phyloP scores from a whole-genome alignment of 75 land plant genomes.

The Cupressus sempervirens region DNA sequence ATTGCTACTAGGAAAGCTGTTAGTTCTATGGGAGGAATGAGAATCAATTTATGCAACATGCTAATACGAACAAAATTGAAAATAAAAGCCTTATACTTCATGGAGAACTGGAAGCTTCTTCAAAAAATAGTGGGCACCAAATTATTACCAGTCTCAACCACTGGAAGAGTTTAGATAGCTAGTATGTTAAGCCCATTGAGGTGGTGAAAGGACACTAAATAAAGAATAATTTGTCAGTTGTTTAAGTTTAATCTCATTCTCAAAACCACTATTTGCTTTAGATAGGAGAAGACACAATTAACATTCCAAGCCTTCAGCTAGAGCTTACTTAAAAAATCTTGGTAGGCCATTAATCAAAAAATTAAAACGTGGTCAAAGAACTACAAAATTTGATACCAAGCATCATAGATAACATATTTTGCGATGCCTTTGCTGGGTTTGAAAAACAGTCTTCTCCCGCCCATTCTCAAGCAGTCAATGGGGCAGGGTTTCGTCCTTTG shows the following conservation, averaged over 20 bases:
- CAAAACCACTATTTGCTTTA: neutral
- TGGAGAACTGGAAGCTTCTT: neutral
- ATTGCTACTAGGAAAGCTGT: no score
- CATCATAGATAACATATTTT: no score
- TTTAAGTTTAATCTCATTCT: neutral
- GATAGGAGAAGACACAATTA: neutral
- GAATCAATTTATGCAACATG: no score
- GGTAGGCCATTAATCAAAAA: neutral
- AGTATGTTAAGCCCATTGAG: no score
- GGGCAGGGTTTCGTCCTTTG: no score
- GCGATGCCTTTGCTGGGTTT: no score
- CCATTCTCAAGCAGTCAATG: no score
- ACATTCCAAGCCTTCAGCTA: neutral
- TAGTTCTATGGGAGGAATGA: no score
- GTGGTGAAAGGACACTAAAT: no score
- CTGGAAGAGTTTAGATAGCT: neutral
- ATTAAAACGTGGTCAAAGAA: neutral
- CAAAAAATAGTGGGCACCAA: neutral
- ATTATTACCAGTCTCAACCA: neutral
- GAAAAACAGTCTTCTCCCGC: no score
- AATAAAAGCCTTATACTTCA: neutral
- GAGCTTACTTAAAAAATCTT: neutral
- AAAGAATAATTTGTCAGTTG: no score
- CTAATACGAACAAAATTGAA: no score
- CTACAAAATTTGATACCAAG: neutral